Evolutionary conservation across 768 basidiomycete species (phyloP).

Genomic region (Punctularia strigosozonata): DNA sequence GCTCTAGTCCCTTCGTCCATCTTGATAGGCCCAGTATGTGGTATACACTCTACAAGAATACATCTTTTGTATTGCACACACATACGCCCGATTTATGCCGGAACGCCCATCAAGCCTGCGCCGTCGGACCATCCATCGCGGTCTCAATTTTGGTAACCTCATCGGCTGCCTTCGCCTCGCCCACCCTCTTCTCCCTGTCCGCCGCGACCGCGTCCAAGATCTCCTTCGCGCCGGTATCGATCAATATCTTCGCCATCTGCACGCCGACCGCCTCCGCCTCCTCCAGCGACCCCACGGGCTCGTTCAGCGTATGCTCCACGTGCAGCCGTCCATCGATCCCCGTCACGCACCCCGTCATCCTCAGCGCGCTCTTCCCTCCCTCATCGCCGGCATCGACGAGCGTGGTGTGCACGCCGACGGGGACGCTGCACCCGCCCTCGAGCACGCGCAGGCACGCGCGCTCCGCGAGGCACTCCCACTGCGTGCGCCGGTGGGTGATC

Average conservation of each 20-base stretch:
- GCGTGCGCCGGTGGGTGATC: slow-evolving; percentile 67
- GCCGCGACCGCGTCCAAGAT: slow-evolving; percentile 79
- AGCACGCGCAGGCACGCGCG: slow-evolving; percentile 79
- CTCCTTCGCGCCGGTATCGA: slow-evolving; percentile 58
- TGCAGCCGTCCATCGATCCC: slow-evolving; percentile 63
- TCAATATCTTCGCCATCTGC: slow-evolving; percentile 49
- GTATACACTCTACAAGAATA: neutral
- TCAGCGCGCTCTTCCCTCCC: slow-evolving; percentile 24
- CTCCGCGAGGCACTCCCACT: slow-evolving; percentile 74
- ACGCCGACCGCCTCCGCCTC: slow-evolving; percentile 65
- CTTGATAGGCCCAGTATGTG: neutral
- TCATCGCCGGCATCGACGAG: slow-evolving; percentile 26
- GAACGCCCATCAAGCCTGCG: too few species aligned
- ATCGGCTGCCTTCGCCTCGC: slow-evolving; percentile 25
- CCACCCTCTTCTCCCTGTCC: slow-evolving; percentile 42
- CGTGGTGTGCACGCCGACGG: slow-evolving; percentile 68
- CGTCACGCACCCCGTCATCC: slow-evolving; percentile 75
- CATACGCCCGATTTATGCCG: too few species aligned
- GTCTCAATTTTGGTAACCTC: slow-evolving; percentile 9
- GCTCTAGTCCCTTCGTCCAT: neutral
- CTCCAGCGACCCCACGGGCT: slow-evolving; percentile 34
- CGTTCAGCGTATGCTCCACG: slow-evolving; percentile 51
- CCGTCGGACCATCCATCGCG: slow-evolving; percentile 7
- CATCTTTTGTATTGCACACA: too few species aligned
- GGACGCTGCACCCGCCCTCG: slow-evolving; percentile 96